Evolutionary conservation across 2,329 filamentous ascomycete species (phyloP).

Genomic region (Amphichorda felina): DNA sequence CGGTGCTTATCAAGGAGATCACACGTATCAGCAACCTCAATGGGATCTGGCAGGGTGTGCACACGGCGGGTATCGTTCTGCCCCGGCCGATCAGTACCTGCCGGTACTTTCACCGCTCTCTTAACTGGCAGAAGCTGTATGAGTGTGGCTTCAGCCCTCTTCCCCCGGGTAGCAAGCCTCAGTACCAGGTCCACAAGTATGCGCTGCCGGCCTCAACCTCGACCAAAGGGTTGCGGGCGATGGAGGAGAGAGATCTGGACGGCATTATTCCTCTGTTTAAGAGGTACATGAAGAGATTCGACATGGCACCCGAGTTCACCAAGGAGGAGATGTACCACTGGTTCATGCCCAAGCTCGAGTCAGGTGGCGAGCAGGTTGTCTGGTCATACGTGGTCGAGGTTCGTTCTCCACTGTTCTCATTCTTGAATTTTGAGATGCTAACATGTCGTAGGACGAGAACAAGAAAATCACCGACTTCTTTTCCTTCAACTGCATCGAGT

Average conservation of each 20-base stretch:
- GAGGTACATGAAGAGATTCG: slow-evolving; percentile 68
- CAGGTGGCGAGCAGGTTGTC: slow-evolving; percentile 63
- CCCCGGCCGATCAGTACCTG: slow-evolving; percentile 88
- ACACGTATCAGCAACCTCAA: slow-evolving; percentile 82
- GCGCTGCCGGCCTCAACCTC: slow-evolving; percentile 63
- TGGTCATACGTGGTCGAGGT: slow-evolving; percentile 90
- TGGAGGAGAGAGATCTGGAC: slow-evolving; percentile 69
- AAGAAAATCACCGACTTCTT: slow-evolving; percentile 91
- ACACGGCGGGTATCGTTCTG: slow-evolving; percentile 84
- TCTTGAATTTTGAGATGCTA: neutral
- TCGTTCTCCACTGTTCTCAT: neutral
- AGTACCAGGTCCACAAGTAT: slow-evolving; percentile 78
- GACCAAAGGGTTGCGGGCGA: slow-evolving; percentile 64
- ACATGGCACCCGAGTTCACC: slow-evolving; percentile 73
- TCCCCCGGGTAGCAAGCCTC: slow-evolving; percentile 70
- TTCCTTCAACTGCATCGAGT: slow-evolving; percentile 93
- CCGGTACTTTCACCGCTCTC: slow-evolving; percentile 85
- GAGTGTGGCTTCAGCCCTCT: slow-evolving; percentile 90
- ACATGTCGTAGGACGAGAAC: slow-evolving; percentile 34
- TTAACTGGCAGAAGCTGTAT: slow-evolving; percentile 94
- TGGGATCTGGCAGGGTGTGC: slow-evolving; percentile 88
- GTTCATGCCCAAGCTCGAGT: slow-evolving; percentile 57
- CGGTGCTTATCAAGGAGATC: slow-evolving; percentile 94
- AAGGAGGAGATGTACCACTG: slow-evolving; percentile 79
- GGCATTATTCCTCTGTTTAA: slow-evolving; percentile 63